Conservation (phyloP, 2,329 filamentous ascomycete genomes). For the Aspergillus aculeatus region DNA sequence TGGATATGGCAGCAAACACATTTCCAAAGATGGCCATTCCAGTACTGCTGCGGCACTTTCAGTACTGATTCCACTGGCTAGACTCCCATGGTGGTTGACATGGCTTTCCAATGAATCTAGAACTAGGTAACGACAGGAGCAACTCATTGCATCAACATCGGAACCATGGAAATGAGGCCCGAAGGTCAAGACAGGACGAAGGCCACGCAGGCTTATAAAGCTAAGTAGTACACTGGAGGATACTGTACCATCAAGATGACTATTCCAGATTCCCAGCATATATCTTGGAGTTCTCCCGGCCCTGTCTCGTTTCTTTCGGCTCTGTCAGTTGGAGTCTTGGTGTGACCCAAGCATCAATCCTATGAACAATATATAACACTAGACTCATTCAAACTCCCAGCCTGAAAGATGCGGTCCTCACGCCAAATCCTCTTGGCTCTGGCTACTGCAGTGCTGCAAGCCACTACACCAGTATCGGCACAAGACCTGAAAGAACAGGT, state of each 20-base stretch:
- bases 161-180: background rate
- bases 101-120: background rate
- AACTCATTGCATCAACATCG: background rate
- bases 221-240: background rate
- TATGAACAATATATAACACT: background rate
- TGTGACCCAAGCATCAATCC: background rate
- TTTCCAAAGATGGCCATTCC: background rate
- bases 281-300: background rate
- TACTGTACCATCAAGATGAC: background rate
- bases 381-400: background rate
- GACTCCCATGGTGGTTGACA: background rate
- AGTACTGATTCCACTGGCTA: background rate
- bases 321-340: background rate
- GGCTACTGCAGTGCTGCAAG: conserved; percentile 15
- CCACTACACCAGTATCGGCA: conserved; percentile 20
- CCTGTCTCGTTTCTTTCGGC: background rate
- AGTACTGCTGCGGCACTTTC: background rate
- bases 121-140: background rate
- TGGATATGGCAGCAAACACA: background rate
- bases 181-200: background rate
- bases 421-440: background rate
- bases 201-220: background rate
- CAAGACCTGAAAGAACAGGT: conserved; percentile 35
- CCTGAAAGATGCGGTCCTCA: background rate
- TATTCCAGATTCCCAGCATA: background rate